Evolutionary conservation across 2,329 filamentous ascomycete species (phyloP).

Genomic region (Leptographium wingfieldii): DNA sequence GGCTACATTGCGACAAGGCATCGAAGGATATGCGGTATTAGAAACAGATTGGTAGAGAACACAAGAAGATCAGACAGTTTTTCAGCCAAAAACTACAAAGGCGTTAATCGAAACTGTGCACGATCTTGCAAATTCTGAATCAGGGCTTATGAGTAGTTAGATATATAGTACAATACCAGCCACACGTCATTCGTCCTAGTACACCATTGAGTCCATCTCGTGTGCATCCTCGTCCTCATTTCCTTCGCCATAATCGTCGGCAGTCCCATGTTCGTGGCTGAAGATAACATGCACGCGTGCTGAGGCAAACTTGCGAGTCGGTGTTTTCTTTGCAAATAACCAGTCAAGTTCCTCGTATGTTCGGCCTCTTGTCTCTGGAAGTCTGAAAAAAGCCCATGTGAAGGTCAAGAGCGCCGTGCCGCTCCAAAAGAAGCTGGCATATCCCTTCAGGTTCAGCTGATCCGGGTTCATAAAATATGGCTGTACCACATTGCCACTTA

Average conservation of each 20-base stretch:
- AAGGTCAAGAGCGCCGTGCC: constrained; percentile 30
- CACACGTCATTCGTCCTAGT: not conserved
- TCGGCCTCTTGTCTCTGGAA: constrained; percentile 35
- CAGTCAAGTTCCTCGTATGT: constrained; percentile 43
- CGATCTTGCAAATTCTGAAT: too few species aligned
- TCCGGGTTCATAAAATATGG: constrained; percentile 26
- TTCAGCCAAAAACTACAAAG: too few species aligned
- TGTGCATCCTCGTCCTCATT: constrained; percentile 1
- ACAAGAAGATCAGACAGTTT: too few species aligned
- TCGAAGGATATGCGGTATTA: too few species aligned
- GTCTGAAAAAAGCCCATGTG: constrained; percentile 37
- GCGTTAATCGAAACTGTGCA: too few species aligned
- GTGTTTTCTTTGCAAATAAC: constrained; percentile 34
- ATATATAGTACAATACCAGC: not conserved
- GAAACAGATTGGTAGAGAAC: too few species aligned
- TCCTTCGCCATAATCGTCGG: not conserved
- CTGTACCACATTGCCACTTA: constrained; percentile 16
- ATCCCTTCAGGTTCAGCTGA: constrained; percentile 34
- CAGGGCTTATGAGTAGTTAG: too few species aligned
- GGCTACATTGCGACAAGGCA: too few species aligned
- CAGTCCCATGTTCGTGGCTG: not conserved
- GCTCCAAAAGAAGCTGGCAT: constrained; percentile 33
- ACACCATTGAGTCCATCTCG: not conserved
- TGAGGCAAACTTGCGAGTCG: constrained; percentile 21
- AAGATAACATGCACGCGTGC: not conserved